Base-by-base conservation (phyloP, 805 yeast species). In the Scheffersomyces amazonensis region DNA sequence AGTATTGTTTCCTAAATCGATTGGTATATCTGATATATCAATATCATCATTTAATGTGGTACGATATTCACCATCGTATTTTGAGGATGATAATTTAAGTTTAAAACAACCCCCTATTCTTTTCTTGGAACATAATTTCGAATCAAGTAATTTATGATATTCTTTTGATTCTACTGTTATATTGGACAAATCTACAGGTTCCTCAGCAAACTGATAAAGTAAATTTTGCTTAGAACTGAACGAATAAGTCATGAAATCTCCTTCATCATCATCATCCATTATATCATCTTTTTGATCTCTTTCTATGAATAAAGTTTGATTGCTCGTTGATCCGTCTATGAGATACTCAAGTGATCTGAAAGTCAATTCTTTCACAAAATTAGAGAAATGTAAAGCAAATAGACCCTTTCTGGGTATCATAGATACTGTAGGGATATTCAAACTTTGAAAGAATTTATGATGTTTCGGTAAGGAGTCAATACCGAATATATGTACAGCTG, bases 291-390 rank as follows among this genome's bases (percentile, higher is more conserved):
- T 43, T 35, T 60, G 73, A 17, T 55, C 58, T 2, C 51, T 36
- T 32, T 65, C 68, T 6, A 87, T 67, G 38, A 90, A 76, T 1
- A 90, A 65, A 0, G 95, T 83, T 51, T 80, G 84, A 19, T 73
- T 64, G 0, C 58, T 22, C 0, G 69, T 54, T 2, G 62, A 49
- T 23, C 82, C 80, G 38, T 80, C 83, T 13, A 90, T 74, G 34
- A 87, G 58, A 31, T 71, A 44, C 2, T 67, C 60, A 15, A 87
- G 58, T 10, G 75, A 71, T 41, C 89, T 74, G 37, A 86, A 75
- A 31, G 76, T 67, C 12, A 87, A 47, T 49, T 87, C 95, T n/a
- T 75, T 71, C 5, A 86, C 90, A 54, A 87, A 80, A 19, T 68
- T 68, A 2, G 81, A 67, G 35, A 78, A 80, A 41, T 80, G 69